These are phyloP conservation scores for Exophiala phaeomuriformis DNA, from an alignment of 2,329 filamentous ascomycete species.

Conservation along the genomic window DNA sequence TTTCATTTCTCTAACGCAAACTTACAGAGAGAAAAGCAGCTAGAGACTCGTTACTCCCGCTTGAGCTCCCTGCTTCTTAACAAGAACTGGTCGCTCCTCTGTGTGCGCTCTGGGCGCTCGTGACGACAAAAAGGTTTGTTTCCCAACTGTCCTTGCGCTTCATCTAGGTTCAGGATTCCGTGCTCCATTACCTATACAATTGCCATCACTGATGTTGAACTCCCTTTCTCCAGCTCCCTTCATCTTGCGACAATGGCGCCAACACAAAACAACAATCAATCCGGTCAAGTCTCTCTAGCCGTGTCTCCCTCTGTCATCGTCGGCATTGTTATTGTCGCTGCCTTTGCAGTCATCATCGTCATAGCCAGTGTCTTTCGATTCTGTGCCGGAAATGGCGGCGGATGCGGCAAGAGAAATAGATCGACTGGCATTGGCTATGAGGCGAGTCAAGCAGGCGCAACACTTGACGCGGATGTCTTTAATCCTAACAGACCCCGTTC, in stretches of 20 bases:
- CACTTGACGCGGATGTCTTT: constrained; percentile 5
- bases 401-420: background rate
- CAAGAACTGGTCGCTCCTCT: too few species aligned
- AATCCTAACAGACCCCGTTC: constrained; percentile 15
- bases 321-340: constrained; percentile 16
- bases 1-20: too few species aligned
- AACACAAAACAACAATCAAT: background rate
- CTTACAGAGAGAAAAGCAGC: too few species aligned
- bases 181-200: too few species aligned
- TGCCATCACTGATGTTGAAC: background rate
- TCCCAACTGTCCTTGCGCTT: too few species aligned
- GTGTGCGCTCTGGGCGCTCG: too few species aligned
- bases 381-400: constrained; percentile 1
- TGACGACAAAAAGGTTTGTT: too few species aligned
- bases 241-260: background rate
- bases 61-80: too few species aligned
- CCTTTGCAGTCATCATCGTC: constrained; percentile 13
- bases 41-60: too few species aligned
- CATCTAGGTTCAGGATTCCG: too few species aligned
- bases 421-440: background rate
- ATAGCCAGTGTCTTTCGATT: constrained; percentile 17
- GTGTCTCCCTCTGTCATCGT: constrained; percentile 18
- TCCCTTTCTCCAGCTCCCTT: background rate
- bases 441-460: constrained; percentile 20
- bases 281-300: constrained; percentile 3